A percentile compares a stretch with the other conserved stretches of the same genome.
Evolutionary conservation across 2,329 filamentous ascomycete genomes (phyloP).

Genomic region (Nothomitra cinnamomea): DNA sequence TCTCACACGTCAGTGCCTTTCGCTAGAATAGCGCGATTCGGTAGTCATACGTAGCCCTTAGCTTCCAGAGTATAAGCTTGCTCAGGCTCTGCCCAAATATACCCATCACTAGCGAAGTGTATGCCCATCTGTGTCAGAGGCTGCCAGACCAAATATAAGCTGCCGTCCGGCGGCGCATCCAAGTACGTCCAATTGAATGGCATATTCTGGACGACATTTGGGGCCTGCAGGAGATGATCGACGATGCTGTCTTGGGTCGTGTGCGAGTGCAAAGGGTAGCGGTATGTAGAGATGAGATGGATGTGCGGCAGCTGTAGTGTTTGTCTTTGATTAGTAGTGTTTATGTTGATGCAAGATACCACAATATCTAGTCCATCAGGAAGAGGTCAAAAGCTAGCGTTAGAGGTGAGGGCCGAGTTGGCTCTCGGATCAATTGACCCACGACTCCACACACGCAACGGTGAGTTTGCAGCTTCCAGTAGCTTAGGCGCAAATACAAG

Average conservation of each 20-base stretch:
- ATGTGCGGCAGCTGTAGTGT: constrained; percentile 59
- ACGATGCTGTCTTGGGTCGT: constrained; percentile 63
- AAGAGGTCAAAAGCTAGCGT: too few species aligned
- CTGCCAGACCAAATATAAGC: constrained; percentile 78
- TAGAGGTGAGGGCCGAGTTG: too few species aligned
- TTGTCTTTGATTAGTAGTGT: constrained; percentile 5
- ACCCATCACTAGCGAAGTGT: constrained; percentile 79
- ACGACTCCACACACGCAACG: too few species aligned
- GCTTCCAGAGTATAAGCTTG: constrained; percentile 59
- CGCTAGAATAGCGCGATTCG: neutral
- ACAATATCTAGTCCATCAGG: too few species aligned
- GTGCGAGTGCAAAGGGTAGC: constrained; percentile 57
- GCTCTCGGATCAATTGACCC: too few species aligned
- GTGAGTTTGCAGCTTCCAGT: too few species aligned
- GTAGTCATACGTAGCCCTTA: constrained; percentile 42
- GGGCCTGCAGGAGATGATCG: constrained; percentile 67
- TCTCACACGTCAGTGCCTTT: constrained; percentile 8
- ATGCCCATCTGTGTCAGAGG: constrained; percentile 52
- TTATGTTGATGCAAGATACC: neutral
- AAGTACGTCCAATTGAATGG: constrained; percentile 92
- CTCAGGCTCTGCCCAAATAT: constrained; percentile 76
- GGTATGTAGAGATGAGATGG: constrained; percentile 70
- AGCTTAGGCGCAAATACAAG: too few species aligned
- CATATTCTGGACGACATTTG: constrained; percentile 67
- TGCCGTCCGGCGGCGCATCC: constrained; percentile 63